A percentile compares a stretch with the other conserved stretches of the same genome.
Conservation (phyloP, 306 rosid genomes). For the Cajanus cajan region DNA sequence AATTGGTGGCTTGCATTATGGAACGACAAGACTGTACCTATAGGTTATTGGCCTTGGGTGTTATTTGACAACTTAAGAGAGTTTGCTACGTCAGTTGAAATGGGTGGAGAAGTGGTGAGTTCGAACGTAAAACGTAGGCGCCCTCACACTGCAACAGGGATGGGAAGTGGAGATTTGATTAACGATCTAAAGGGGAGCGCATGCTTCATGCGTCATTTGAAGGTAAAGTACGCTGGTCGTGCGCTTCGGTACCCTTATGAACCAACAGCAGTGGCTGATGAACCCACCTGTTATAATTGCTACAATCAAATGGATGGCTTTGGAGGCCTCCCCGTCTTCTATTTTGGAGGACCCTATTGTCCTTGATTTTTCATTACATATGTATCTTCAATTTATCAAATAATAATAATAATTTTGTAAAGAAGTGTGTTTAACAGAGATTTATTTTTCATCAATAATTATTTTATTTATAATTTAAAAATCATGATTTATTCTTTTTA, state of each 20-base stretch:
- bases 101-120: constrained; percentile 77
- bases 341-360: constrained; percentile 60
- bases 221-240: constrained; percentile 46
- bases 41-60: constrained; percentile 61
- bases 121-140: background rate
- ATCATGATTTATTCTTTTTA: no score
- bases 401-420: no score
- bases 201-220: constrained; percentile 32
- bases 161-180: constrained; percentile 66
- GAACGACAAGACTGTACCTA: background rate
- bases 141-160: constrained; percentile 62
- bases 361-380: constrained; percentile 33
- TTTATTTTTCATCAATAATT: no score
- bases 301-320: background rate
- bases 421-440: no score
- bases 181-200: background rate
- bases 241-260: constrained; percentile 44
- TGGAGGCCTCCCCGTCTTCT: constrained; percentile 43
- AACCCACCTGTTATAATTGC: constrained; percentile 48
- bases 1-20: constrained; percentile 61
- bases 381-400: no score
- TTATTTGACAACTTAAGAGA: constrained; percentile 26
- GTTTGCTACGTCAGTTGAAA: constrained; percentile 48
- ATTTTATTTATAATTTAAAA: no score
- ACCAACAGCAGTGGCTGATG: constrained; percentile 16